These are phyloP conservation scores for Porcisia hertigi DNA, from an alignment of 208 protist species.

Conservation along the genomic window DNA sequence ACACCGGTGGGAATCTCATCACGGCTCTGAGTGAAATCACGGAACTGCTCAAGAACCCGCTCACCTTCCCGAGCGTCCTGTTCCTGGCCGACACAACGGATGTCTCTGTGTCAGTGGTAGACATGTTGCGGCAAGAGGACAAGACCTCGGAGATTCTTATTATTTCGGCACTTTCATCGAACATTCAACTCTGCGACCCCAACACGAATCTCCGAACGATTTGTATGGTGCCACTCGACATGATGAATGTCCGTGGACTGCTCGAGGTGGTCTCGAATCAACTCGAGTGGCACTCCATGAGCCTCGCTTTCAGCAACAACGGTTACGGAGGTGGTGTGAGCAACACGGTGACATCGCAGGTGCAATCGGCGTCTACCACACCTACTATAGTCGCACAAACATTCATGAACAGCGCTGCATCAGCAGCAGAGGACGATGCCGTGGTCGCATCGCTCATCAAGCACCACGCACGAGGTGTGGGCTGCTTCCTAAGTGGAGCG, in stretches of 20 bases:
- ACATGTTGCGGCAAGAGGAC: conserved; percentile 56
- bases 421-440: conserved; percentile 61
- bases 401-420: conserved; percentile 54
- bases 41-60: conserved; percentile 31
- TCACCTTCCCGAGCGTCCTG: conserved; percentile 52
- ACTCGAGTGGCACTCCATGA: conserved; percentile 74
- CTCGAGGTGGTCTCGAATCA: conserved; percentile 65
- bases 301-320: conserved; percentile 61
- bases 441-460: conserved; percentile 43
- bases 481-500: conserved; percentile 62
- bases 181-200: conserved; percentile 62
- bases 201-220: conserved; percentile 58
- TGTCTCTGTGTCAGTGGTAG: conserved; percentile 60
- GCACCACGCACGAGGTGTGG: conserved; percentile 51
- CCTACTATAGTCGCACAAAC: conserved; percentile 69
- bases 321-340: conserved; percentile 67
- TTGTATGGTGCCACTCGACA: conserved; percentile 79
- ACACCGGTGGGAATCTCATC: conserved; percentile 65
- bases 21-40: conserved; percentile 55
- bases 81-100: conserved; percentile 74
- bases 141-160: conserved; percentile 50
- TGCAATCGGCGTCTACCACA: conserved; percentile 45
- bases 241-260: conserved; percentile 66
- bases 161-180: conserved; percentile 66
- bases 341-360: conserved; percentile 38